Conservation (phyloP, 2,329 filamentous ascomycete genomes). For the Colletotrichum sp. region DNA sequence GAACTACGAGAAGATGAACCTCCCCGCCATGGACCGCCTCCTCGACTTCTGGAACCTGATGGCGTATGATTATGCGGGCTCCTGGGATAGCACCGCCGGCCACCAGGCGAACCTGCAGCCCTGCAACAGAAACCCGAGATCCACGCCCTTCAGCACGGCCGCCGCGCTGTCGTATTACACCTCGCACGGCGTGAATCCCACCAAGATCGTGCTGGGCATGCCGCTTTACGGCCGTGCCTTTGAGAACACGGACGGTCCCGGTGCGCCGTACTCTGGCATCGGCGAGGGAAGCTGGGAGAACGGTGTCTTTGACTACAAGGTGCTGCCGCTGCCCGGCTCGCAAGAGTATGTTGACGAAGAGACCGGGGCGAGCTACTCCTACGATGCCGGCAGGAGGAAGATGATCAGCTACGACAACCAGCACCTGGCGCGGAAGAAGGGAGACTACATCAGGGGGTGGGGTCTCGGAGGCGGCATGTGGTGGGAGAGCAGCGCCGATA, state of each 20-base stretch:
- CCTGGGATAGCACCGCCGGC: slow-evolving; percentile 74
- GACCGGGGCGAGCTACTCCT: slow-evolving; percentile 78
- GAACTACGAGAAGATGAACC: slow-evolving; percentile 67
- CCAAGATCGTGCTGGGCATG: slow-evolving; percentile 89
- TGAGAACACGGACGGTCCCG: slow-evolving; percentile 76
- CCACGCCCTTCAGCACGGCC: slow-evolving; percentile 81
- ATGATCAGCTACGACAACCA: slow-evolving; percentile 84
- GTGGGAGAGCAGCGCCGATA: slow-evolving; percentile 91
- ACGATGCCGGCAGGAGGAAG: slow-evolving; percentile 64
- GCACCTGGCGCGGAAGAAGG: slow-evolving; percentile 71
- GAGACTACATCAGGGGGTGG: slow-evolving; percentile 69
- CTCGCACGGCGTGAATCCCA: slow-evolving; percentile 63
- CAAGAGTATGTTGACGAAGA: slow-evolving; percentile 68
- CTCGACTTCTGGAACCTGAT: slow-evolving; percentile 83
- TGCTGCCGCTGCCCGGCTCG: slow-evolving; percentile 72
- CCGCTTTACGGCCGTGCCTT: slow-evolving; percentile 91
- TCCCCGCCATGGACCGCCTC: slow-evolving; percentile 68
- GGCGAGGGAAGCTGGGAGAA: slow-evolving; percentile 85
- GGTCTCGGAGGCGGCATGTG: slow-evolving; percentile 92
- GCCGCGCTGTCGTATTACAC: slow-evolving; percentile 76
- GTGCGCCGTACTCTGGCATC: slow-evolving; percentile 71
- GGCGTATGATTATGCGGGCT: slow-evolving; percentile 88
- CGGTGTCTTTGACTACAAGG: slow-evolving; percentile 90
- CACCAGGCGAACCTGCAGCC: slow-evolving; percentile 84
- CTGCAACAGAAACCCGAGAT: slow-evolving; percentile 57